Conservation (phyloP, 257 asterid genomes). For the Verbena officinalis region DNA sequence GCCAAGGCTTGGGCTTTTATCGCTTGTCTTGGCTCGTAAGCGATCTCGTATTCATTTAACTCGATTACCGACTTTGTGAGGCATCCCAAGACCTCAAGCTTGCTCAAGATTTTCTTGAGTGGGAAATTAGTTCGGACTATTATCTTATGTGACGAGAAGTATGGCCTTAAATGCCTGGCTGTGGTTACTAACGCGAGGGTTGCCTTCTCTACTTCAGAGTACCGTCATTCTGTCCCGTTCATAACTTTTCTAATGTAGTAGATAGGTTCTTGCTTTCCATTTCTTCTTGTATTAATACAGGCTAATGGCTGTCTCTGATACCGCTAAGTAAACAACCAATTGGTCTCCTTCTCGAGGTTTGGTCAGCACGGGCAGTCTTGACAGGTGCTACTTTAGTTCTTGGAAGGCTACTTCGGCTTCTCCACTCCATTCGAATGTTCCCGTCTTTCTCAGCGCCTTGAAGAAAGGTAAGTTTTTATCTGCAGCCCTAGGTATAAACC, state of each 20-base stretch:
- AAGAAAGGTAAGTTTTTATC: background rate
- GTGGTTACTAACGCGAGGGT: background rate
- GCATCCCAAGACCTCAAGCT: background rate
- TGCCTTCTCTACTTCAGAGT: background rate
- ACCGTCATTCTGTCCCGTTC: background rate
- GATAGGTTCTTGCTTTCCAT: no score
- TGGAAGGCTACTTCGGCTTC: background rate
- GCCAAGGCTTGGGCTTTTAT: background rate
- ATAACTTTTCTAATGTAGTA: background rate
- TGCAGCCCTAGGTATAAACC: background rate
- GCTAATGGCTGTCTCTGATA: background rate
- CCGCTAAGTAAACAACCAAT: background rate
- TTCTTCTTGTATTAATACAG: background rate
- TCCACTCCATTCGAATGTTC: no score
- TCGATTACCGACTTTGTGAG: background rate
- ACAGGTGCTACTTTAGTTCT: background rate
- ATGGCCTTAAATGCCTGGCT: background rate
- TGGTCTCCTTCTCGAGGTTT: background rate
- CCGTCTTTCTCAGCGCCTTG: no score
- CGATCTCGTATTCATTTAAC: no score
- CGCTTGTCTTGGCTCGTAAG: background rate
- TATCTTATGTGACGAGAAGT: background rate
- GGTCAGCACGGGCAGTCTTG: no score
- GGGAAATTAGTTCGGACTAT: background rate
- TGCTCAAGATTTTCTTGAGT: background rate